Percentiles rank a stretch among this genome's conserved stretches.
phyloP scores from a whole-genome alignment of 257 asterid genomes.

The Misopates orontium region DNA sequence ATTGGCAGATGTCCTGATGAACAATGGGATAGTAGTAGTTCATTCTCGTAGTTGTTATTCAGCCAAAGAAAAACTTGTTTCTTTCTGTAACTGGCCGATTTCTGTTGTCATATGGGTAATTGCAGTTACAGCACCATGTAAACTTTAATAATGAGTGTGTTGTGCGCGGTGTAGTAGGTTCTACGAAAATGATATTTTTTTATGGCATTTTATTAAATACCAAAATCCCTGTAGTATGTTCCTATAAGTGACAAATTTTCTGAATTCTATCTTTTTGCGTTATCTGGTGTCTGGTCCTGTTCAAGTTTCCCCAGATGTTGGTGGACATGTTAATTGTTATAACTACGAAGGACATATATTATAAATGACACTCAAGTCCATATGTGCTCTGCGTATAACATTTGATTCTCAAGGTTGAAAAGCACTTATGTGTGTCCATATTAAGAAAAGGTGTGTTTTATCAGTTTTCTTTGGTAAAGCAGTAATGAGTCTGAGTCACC shows the following conservation, averaged over 20 bases:
- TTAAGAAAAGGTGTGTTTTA: not conserved
- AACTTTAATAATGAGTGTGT: too few species aligned
- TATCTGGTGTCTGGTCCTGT: constrained; percentile 2
- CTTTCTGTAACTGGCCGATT: not conserved
- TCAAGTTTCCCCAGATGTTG: not conserved
- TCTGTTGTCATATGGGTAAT: not conserved
- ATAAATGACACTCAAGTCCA: not conserved
- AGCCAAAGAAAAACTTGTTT: not conserved
- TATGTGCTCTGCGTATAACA: not conserved
- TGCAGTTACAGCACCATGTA: too few species aligned
- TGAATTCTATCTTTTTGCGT: not conserved
- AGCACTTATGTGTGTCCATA: not conserved
- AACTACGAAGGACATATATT: not conserved
- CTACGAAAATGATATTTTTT: not conserved
- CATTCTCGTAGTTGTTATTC: constrained; percentile 2
- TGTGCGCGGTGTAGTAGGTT: not conserved
- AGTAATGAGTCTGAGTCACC: not conserved
- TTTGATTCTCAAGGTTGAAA: not conserved
- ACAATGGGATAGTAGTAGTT: constrained; percentile 1
- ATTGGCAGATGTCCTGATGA: constrained; percentile 7
- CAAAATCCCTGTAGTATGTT: not conserved
- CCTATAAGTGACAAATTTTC: not conserved
- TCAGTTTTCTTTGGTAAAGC: constrained; percentile 13
- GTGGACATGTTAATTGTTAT: not conserved
- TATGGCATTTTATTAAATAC: not conserved